Base-by-base conservation (phyloP, 2,329 filamentous ascomycete genomes). In the Neodidymelliopsis sp. region DNA sequence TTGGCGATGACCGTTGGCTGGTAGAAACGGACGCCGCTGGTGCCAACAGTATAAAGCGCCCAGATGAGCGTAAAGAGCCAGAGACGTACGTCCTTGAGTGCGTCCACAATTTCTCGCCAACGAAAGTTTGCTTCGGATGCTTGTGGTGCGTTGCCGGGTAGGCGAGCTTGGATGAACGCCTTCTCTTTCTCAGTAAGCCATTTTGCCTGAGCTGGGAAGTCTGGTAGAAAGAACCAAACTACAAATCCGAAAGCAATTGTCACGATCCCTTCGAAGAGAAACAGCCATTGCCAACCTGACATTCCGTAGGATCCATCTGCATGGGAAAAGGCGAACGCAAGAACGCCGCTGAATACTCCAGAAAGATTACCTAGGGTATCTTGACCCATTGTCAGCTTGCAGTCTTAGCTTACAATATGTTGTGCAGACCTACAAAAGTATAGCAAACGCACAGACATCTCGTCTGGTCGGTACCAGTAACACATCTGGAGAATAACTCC, bases 381-480 rank as follows among this genome's bases (percentile, higher is more conserved):
- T 49, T 5, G 11, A n/a, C n/a, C 3, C 12, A 23, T 20, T 25
- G 6, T 19, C 10, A 31, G 29, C 13, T 5, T 10, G 15, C 10
- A 9, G 12, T 2, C 2, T 24, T 24, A 20, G 4, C n/a, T 51
- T 24, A 51, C 27, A 13, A 22, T 36, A n/a, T 20, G 3, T 18
- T n/a, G n/a, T n/a, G n/a, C n/a, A n/a, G 13, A 23, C 41, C 36
- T 60, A 70, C 8, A 54, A 36, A 53, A 58, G 11, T 50, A 53
- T 2, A 56, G 39, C 9, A 56, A 24, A 35, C 54, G 46, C 11
- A 56, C 28, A 4, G 54, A 56, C 49, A 59, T 57, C 29, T 62
- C 59, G 16, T 81, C 79, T 48, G 77, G 70, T 57, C 84, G 81
- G 29, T 85, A 85, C 81, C 82, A 85, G 67, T 81, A 81, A 2